phyloP scores from a whole-genome alignment of 306 rosid species.

The Dalbergia cultrata region DNA sequence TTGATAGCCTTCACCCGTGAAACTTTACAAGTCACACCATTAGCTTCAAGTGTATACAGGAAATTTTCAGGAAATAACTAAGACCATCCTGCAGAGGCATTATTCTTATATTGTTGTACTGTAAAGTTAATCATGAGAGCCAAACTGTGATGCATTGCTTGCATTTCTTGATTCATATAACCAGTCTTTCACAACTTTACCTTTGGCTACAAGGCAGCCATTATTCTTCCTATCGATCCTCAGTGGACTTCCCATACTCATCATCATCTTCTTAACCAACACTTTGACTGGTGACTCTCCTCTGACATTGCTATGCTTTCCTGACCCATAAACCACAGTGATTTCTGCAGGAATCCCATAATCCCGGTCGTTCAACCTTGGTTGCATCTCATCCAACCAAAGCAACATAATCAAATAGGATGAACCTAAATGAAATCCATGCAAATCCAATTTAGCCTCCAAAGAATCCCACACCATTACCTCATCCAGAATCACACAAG shows the following conservation, averaged over 20 bases:
- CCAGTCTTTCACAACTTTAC: slow-evolving; percentile 72
- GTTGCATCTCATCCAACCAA: slow-evolving; percentile 75
- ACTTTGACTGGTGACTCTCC: slow-evolving; percentile 74
- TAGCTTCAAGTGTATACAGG: too few species aligned
- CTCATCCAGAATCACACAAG: slow-evolving; percentile 61
- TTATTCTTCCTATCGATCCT: slow-evolving; percentile 71
- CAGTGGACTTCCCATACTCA: slow-evolving; percentile 66
- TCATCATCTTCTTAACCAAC: slow-evolving; percentile 74
- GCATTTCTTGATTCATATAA: slow-evolving; percentile 42
- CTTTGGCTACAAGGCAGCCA: slow-evolving; percentile 87
- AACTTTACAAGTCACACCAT: too few species aligned
- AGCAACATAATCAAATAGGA: slow-evolving; percentile 72
- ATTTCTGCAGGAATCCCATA: slow-evolving; percentile 56
- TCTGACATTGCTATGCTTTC: slow-evolving; percentile 82
- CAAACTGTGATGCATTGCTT: too few species aligned
- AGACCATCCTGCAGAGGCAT: too few species aligned
- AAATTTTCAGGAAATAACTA: too few species aligned
- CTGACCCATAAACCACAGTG: slow-evolving; percentile 72
- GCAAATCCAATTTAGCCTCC: slow-evolving; percentile 82
- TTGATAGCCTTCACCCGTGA: too few species aligned
- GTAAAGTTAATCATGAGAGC: too few species aligned
- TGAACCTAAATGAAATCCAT: slow-evolving; percentile 77
- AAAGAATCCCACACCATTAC: slow-evolving; percentile 69
- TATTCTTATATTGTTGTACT: too few species aligned
- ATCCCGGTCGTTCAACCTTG: slow-evolving; percentile 48